Percentiles rank a stretch among this genome's conserved stretches.
Conservation (phyloP, 495 filamentous ascomycete genomes). For the Podospora tetraspora region DNA sequence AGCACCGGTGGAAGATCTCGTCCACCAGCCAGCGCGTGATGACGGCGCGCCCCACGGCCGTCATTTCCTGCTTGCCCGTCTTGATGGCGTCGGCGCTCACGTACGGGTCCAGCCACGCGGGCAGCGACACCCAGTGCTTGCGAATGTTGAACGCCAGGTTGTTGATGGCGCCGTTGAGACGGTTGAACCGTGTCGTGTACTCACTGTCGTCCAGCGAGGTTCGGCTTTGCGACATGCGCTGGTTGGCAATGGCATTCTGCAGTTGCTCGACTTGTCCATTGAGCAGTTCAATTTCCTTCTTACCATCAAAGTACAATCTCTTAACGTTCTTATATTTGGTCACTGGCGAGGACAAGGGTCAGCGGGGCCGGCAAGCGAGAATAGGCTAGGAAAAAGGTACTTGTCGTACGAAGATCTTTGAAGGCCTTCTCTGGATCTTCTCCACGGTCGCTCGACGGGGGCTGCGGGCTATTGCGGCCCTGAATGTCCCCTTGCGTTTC, state of each 20-base stretch:
- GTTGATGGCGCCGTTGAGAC: conserved; percentile 89
- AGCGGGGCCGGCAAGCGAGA: neutral
- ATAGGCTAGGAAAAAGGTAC: neutral
- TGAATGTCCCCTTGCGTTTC: conserved; percentile 40
- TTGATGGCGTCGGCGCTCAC: conserved; percentile 79
- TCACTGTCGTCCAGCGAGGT: conserved; percentile 96
- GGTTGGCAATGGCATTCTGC: conserved; percentile 93
- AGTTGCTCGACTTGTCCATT: conserved; percentile 87
- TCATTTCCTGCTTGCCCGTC: conserved; percentile 93
- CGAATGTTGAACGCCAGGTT: conserved; percentile 92
- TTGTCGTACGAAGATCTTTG: conserved; percentile 61
- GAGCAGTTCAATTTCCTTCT: conserved; percentile 80
- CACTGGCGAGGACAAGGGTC: conserved; percentile 44
- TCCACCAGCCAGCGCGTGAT: conserved; percentile 89
- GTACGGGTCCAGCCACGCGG: conserved; percentile 66
- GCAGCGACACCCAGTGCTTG: conserved; percentile 81
- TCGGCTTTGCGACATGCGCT: conserved; percentile 87
- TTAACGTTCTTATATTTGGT: conserved; percentile 98
- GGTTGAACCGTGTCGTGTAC: conserved; percentile 83
- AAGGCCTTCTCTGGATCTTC: conserved; percentile 50
- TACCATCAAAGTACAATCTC: conserved; percentile 92
- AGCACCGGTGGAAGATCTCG: conserved; percentile 83
- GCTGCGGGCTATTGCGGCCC: conserved; percentile 58
- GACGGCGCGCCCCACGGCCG: conserved; percentile 82
- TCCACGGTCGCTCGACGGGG: conserved; percentile 46